Evolutionary conservation across 352 stramenopile species (phyloP).

Genomic region (Thraustochytrium sp.): DNA sequence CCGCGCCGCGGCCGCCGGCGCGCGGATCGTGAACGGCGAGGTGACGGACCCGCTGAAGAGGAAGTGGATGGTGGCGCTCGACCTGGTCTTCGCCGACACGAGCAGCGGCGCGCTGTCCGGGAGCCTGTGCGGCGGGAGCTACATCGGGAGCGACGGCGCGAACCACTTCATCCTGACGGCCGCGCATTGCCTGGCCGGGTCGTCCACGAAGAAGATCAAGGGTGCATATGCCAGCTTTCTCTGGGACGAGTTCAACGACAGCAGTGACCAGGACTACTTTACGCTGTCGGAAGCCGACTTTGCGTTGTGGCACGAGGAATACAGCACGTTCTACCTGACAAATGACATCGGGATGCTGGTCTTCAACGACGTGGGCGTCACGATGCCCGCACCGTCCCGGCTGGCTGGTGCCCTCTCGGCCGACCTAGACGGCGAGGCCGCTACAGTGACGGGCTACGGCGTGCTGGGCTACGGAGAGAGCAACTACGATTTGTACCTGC

Average conservation of each 20-base stretch:
- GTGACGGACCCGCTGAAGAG: too few species aligned
- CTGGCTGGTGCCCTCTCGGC: background rate
- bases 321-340: background rate
- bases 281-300: background rate
- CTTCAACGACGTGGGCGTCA: background rate
- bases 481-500: constrained; percentile 3
- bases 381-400: background rate
- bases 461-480: background rate
- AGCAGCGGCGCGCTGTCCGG: too few species aligned
- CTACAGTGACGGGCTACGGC: background rate
- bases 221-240: constrained; percentile 17
- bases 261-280: background rate
- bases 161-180: constrained; percentile 9
- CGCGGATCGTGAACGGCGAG: too few species aligned
- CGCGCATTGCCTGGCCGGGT: background rate
- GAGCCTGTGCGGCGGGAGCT: background rate
- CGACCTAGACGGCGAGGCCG: background rate
- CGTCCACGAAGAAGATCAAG: background rate
- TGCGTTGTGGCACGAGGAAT: background rate
- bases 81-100: too few species aligned
- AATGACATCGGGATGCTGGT: background rate
- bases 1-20: too few species aligned
- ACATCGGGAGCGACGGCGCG: background rate
- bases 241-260: background rate
- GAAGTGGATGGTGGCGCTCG: too few species aligned